Conservation (phyloP, 345 rosid genomes). For the Angophora floribunda region DNA sequence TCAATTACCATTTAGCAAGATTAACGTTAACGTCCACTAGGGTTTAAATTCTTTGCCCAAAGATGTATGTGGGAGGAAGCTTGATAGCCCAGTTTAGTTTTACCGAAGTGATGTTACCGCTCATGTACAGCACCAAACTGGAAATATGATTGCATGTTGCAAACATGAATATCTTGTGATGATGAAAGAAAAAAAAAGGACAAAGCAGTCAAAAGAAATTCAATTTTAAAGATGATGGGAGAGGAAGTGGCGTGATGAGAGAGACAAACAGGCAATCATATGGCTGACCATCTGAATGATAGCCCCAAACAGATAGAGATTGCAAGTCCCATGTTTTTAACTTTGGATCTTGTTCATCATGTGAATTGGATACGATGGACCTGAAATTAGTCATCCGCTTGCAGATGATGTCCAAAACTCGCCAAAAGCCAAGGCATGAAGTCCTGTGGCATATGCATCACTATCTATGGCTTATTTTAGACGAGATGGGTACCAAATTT, state of each 20-base stretch:
- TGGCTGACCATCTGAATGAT: not conserved
- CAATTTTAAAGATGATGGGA: slow-evolving; percentile 2
- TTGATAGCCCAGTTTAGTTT: not conserved
- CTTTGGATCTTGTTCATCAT: slow-evolving; percentile 8
- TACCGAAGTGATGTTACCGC: not conserved
- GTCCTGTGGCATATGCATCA: not conserved
- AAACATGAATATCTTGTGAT: not conserved
- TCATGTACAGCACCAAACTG: not conserved
- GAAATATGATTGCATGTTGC: not conserved
- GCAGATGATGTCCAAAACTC: not conserved
- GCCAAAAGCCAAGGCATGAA: not conserved
- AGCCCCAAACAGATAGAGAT: not conserved
- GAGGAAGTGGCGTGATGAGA: not conserved
- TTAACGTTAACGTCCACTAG: not conserved
- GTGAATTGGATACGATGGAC: slow-evolving; percentile 9
- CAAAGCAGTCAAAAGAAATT: not conserved
- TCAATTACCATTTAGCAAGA: not conserved
- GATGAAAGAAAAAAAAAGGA: not conserved
- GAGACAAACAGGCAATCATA: not conserved
- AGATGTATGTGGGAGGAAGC: not conserved
- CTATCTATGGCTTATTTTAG: not conserved
- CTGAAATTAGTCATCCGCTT: not conserved
- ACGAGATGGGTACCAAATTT: not conserved
- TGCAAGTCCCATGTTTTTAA: not conserved
- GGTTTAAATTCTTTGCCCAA: not conserved